Percentiles rank a stretch among this genome's conserved stretches.
These are phyloP conservation scores for Rhododendron henanense DNA, from an alignment of 148 eudicot genomes.

Conservation along the genomic window DNA sequence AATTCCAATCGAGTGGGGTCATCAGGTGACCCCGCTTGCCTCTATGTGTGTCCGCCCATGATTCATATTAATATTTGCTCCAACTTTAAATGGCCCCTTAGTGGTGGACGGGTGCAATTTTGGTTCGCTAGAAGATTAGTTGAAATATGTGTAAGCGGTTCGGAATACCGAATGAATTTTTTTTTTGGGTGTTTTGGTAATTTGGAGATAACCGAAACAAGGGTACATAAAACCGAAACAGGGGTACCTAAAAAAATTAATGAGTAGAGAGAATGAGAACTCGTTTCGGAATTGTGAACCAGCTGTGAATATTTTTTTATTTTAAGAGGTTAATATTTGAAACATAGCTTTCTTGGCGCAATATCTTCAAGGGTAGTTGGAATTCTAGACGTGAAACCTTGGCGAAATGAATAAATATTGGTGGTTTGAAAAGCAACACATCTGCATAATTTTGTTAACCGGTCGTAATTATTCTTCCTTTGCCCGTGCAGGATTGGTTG, in stretches of 20 bases:
- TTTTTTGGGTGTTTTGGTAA: no score
- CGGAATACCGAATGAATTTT: not conserved
- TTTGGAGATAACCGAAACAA: not conserved
- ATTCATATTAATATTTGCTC: not conserved
- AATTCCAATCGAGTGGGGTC: no score
- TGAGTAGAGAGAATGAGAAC: not conserved
- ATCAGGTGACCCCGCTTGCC: no score
- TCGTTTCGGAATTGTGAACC: not conserved
- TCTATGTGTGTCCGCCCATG: no score
- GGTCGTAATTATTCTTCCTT: not conserved
- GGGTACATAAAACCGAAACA: not conserved
- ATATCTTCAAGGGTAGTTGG: not conserved
- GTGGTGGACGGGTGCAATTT: not conserved
- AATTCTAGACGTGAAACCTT: not conserved
- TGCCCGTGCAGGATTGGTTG: not conserved
- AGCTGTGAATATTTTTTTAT: not conserved
- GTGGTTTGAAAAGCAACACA: not conserved
- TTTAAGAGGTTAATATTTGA: not conserved
- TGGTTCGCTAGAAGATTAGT: no score
- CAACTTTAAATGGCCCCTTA: not conserved
- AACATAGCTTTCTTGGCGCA: not conserved
- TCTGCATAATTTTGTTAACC: not conserved
- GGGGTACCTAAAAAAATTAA: not conserved
- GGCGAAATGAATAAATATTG: not conserved
- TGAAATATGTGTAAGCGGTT: not conserved